Evolutionary conservation across 2,329 filamentous ascomycete genomes (phyloP).

Genomic region (Colletotrichum tropicicola): DNA sequence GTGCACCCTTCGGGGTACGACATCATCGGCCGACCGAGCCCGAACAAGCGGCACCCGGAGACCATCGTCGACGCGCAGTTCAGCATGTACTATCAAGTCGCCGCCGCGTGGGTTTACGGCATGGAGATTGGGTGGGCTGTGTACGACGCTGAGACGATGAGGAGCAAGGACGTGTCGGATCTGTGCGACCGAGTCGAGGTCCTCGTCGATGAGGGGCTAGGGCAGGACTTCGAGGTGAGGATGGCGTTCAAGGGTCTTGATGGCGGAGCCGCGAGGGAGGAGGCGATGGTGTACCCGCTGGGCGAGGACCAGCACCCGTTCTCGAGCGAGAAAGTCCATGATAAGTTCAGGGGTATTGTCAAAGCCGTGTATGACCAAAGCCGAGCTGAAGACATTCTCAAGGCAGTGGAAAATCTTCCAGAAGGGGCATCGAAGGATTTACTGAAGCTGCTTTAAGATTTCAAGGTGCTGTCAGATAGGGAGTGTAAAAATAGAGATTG

Average conservation of each 20-base stretch:
- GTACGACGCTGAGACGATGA: slow-evolving; percentile 35
- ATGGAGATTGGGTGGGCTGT: slow-evolving; percentile 34
- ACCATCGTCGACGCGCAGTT: slow-evolving; percentile 40
- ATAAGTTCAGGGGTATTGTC: slow-evolving; percentile 35
- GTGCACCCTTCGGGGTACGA: slow-evolving; percentile 33
- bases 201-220: slow-evolving; percentile 22
- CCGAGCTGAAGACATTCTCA: not conserved
- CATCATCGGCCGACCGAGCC: slow-evolving; percentile 33
- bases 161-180: slow-evolving; percentile 28
- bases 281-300: slow-evolving; percentile 30
- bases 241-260: slow-evolving; percentile 27
- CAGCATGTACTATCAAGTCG: slow-evolving; percentile 40
- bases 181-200: slow-evolving; percentile 34
- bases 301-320: slow-evolving; percentile 36
- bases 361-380: slow-evolving; percentile 21
- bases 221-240: not conserved
- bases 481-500: not conserved
- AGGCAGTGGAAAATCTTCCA: not conserved
- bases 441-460: not conserved
- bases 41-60: slow-evolving; percentile 36
- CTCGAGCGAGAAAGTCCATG: slow-evolving; percentile 32
- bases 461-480: not conserved
- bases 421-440: not conserved
- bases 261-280: slow-evolving; percentile 29
- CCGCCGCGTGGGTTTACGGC: slow-evolving; percentile 36